These are phyloP conservation scores for Botrytis porri DNA, from an alignment of 2,329 filamentous ascomycete species.

Conservation along the genomic window DNA sequence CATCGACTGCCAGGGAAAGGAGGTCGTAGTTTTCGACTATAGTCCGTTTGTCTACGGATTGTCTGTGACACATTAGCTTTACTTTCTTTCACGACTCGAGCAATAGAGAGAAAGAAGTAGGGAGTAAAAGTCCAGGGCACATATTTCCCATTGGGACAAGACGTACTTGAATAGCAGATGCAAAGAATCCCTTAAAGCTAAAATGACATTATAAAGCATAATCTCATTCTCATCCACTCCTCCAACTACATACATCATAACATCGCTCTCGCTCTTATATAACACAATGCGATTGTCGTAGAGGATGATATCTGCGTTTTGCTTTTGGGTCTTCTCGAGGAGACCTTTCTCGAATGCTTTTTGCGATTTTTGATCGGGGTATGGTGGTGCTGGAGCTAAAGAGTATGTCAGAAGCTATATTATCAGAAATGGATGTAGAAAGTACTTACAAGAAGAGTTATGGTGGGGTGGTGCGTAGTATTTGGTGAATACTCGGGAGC, in stretches of 20 bases:
- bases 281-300: conserved; percentile 96
- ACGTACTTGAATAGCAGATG: conserved; percentile 88
- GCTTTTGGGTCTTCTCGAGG: conserved; percentile 92
- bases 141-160: neutral
- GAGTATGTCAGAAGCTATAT: conserved; percentile 19
- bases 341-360: conserved; percentile 96
- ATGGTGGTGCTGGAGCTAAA: conserved; percentile 59
- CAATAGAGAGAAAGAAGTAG: neutral
- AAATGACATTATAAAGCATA: conserved; percentile 87
- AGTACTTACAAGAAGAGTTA: conserved; percentile 36
- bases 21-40: conserved; percentile 99
- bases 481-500: conserved; percentile 88
- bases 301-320: conserved; percentile 91
- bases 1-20: conserved; percentile 88
- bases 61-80: conserved; percentile 50
- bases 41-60: conserved; percentile 95
- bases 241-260: conserved; percentile 94
- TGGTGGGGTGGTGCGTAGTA: conserved; percentile 75
- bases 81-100: neutral
- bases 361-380: conserved; percentile 86
- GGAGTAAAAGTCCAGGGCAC: conserved; percentile 9
- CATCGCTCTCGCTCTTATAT: conserved; percentile 97
- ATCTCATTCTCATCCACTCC: conserved; percentile 94
- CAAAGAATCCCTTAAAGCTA: conserved; percentile 85
- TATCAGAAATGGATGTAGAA: conserved; percentile 51